phyloP scores from a whole-genome alignment of 2,329 filamentous ascomycete genomes.

The Periconia macrospinosa region DNA sequence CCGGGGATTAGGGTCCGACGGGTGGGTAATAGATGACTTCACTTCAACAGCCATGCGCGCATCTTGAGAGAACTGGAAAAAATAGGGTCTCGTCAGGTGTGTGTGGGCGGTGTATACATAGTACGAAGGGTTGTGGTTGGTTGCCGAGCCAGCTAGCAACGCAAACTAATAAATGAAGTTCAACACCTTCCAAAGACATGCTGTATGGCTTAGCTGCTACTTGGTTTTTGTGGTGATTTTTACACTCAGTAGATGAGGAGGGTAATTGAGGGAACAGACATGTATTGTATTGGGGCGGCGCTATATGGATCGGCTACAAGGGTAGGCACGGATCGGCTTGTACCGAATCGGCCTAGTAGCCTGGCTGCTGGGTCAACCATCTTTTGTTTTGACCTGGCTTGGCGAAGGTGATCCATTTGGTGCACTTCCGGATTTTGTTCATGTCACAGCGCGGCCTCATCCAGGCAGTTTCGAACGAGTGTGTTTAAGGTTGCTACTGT shows the following conservation, averaged over 20 bases:
- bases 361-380: not conserved
- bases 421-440: no score
- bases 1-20: not conserved
- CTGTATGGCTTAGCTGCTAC: no score
- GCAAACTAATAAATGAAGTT: constrained; percentile 8
- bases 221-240: not conserved
- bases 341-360: no score
- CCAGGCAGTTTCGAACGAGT: no score
- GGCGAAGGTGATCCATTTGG: not conserved
- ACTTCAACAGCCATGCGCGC: not conserved
- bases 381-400: not conserved
- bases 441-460: no score
- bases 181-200: constrained; percentile 9
- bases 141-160: not conserved
- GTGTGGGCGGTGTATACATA: not conserved
- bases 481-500: no score
- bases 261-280: no score
- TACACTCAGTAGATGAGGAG: not conserved
- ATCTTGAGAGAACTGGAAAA: not conserved
- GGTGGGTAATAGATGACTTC: not conserved
- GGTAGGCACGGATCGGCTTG: no score
- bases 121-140: not conserved
- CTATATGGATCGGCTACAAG: not conserved
- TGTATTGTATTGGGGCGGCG: no score
- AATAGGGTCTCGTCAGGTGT: not conserved